Evolutionary conservation across 2,329 filamentous ascomycete genomes (phyloP).

Genomic region (Epichloe sp.): DNA sequence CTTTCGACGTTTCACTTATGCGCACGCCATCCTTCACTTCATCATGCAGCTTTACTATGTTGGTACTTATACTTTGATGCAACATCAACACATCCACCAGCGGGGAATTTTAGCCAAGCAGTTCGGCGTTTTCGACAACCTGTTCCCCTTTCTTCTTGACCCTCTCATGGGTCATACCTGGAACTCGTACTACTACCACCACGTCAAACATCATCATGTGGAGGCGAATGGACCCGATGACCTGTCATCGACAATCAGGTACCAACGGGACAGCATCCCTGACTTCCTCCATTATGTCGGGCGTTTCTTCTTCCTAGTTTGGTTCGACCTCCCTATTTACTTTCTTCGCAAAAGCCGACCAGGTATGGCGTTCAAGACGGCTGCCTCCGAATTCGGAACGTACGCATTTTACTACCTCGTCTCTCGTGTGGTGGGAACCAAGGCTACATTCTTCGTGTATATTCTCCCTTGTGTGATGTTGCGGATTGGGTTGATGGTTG

Average conservation of each 20-base stretch:
- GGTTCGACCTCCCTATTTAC: conserved; percentile 63
- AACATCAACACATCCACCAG: conserved; percentile 76
- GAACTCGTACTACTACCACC: conserved; percentile 77
- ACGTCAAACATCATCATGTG: conserved; percentile 76
- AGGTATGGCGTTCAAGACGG: conserved; percentile 39
- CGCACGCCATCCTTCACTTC: conserved; percentile 53
- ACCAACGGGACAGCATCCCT: conserved; percentile 54
- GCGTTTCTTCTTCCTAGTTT: conserved; percentile 60
- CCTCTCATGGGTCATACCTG: conserved; percentile 73
- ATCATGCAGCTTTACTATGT: conserved; percentile 55
- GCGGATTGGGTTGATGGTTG: conserved; percentile 62
- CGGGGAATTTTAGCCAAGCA: conserved; percentile 50
- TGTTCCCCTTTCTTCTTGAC: conserved; percentile 62
- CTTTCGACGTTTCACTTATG: conserved; percentile 51
- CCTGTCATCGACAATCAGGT: conserved; percentile 62
- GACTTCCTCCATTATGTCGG: conserved; percentile 61
- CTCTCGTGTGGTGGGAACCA: conserved; percentile 36
- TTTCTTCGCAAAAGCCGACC: conserved; percentile 52
- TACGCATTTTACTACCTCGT: conserved; percentile 36
- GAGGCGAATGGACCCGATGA: conserved; percentile 70
- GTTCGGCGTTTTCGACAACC: conserved; percentile 42
- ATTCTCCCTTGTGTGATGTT: conserved; percentile 53
- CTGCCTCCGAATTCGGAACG: conserved; percentile 46
- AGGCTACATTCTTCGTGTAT: conserved; percentile 50
- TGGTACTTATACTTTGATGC: conserved; percentile 66